Conservation (phyloP, 495 filamentous ascomycete species). For the Annulohypoxylon moriforme region DNA sequence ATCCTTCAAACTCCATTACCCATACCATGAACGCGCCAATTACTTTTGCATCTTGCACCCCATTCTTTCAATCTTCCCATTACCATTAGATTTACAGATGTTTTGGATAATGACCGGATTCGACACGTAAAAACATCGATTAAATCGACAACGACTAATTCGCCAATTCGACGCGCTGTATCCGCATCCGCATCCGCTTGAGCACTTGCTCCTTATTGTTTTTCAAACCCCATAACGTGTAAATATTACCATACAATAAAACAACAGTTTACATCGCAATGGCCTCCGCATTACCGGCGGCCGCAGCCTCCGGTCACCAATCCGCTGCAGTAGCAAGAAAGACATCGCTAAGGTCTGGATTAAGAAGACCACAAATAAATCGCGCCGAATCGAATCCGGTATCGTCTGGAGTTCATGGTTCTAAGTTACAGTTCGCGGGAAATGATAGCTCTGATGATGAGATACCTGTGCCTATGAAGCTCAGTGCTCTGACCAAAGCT, state of each 20-base stretch:
- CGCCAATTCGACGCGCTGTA: conserved; percentile 44
- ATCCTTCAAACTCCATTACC: conserved; percentile 14
- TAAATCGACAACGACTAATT: conserved; percentile 40
- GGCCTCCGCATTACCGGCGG: conserved; percentile 53
- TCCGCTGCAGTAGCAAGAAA: conserved; percentile 53
- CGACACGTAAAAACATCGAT: conserved; percentile 51
- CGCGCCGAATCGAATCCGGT: conserved; percentile 55
- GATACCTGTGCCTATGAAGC: conserved; percentile 75
- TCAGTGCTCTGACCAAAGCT: conserved; percentile 82
- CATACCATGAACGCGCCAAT: conserved; percentile 37
- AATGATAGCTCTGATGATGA: conserved; percentile 83
- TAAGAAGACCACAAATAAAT: conserved; percentile 50
- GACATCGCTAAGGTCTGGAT: conserved; percentile 56
- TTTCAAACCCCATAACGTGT: conserved; percentile 11
- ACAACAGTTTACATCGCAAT: conserved; percentile 39
- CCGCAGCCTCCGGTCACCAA: conserved; percentile 50
- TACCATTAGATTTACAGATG: conserved; percentile 33
- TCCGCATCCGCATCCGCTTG: neutral
- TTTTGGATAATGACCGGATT: conserved; percentile 45
- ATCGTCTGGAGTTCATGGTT: conserved; percentile 29
- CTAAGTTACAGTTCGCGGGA: conserved; percentile 47
- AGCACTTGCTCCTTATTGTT: conserved; percentile 19
- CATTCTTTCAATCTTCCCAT: conserved; percentile 35
- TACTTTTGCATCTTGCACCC: conserved; percentile 45
- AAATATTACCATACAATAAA: conserved; percentile 21